Evolutionary conservation across 106 monocot genomes (phyloP).

Genomic region (Allium cepa): DNA sequence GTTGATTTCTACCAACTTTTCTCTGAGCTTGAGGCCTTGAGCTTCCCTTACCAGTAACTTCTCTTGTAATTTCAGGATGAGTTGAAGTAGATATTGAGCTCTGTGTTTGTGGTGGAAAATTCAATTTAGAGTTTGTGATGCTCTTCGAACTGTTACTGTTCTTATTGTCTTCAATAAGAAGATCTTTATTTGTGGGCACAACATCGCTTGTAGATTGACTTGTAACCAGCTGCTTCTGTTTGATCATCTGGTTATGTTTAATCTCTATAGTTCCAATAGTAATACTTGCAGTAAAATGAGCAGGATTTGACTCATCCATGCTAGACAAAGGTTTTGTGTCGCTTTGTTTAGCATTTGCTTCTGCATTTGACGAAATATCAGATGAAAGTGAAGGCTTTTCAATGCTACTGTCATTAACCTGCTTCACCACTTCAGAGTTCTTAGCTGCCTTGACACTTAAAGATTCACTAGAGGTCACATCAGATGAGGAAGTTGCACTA

Average conservation of each 20-base stretch:
- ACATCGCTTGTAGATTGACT: slow-evolving; percentile 1
- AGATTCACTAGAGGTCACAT: not conserved
- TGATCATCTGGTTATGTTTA: slow-evolving; percentile 15
- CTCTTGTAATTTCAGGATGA: slow-evolving; percentile 14
- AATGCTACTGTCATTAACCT: slow-evolving; percentile 7
- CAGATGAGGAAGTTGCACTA: not conserved
- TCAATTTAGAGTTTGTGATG: not conserved
- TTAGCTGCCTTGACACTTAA: not conserved
- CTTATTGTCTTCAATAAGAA: slow-evolving; percentile 34
- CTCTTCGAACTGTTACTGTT: slow-evolving; percentile 36
- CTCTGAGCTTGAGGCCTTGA: slow-evolving; percentile 25
- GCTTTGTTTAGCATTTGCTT: not conserved
- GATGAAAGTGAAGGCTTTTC: slow-evolving; percentile 4
- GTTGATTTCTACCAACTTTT: slow-evolving; percentile 40
- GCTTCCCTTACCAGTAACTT: slow-evolving; percentile 14
- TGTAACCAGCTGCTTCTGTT: slow-evolving; percentile 40
- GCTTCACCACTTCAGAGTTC: slow-evolving; percentile 1
- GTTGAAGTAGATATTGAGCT: slow-evolving; percentile 7
- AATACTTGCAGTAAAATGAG: not conserved
- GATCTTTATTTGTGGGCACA: slow-evolving; percentile 11
- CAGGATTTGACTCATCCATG: not conserved
- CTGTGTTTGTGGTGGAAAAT: not conserved
- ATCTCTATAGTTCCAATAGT: slow-evolving; percentile 11
- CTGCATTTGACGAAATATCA: not conserved
- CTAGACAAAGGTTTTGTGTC: not conserved